Percentiles rank a stretch among this genome's conserved stretches.
phyloP scores from a whole-genome alignment of 2,329 filamentous ascomycete species.

The Albophoma yamanashiensis region DNA sequence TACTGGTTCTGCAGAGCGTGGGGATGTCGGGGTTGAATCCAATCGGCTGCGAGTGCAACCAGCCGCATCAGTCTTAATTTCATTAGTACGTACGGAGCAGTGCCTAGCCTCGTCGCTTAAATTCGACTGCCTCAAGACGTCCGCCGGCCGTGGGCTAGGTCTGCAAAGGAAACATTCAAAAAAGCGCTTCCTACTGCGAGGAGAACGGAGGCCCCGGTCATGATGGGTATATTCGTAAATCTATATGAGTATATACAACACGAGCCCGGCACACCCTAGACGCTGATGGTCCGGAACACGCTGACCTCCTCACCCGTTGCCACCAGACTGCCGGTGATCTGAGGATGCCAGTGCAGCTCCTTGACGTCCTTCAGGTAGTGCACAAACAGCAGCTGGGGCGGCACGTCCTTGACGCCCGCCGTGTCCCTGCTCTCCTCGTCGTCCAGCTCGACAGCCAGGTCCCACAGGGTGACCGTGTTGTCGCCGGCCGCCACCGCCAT shows the following conservation, averaged over 20 bases:
- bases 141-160: background rate
- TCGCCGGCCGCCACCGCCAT: constrained; percentile 86
- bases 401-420: constrained; percentile 78
- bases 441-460: constrained; percentile 90
- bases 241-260: constrained; percentile 2
- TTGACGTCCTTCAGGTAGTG: constrained; percentile 94
- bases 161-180: no score
- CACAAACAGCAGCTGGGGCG: constrained; percentile 89
- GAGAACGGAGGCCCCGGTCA: background rate
- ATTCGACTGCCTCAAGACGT: background rate
- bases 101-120: background rate
- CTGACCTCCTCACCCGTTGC: constrained; percentile 87
- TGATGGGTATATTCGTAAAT: constrained; percentile 2
- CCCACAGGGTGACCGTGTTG: constrained; percentile 92
- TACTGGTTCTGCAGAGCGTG: background rate
- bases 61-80: background rate
- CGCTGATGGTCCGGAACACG: constrained; percentile 75
- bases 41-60: background rate
- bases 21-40: background rate
- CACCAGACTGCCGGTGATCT: constrained; percentile 83
- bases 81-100: background rate
- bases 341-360: constrained; percentile 94
- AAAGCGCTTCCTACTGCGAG: background rate
- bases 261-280: constrained; percentile 31
- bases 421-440: constrained; percentile 93